phyloP scores from a whole-genome alignment of 257 asterid species.

The Scutellaria galericulata region DNA sequence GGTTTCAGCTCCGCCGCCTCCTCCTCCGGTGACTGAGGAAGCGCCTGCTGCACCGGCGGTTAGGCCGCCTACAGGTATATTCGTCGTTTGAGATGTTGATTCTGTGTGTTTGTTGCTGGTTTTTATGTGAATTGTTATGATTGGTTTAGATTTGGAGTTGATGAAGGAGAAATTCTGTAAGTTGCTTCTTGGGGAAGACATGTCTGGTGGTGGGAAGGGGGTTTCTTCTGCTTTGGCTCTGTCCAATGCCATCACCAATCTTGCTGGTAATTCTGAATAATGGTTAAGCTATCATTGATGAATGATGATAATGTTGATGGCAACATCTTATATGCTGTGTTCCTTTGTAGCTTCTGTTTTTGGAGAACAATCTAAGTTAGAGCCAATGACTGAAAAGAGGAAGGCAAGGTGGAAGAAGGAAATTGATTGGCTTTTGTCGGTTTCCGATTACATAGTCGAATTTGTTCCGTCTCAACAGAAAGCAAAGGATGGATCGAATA shows the following conservation, averaged over 20 bases:
- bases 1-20: not conserved
- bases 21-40: slow-evolving; percentile 40
- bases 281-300: not conserved
- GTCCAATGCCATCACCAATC: slow-evolving; percentile 89
- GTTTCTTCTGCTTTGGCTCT: slow-evolving; percentile 91
- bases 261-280: slow-evolving; percentile 56
- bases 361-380: slow-evolving; percentile 79
- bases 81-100: not conserved
- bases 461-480: slow-evolving; percentile 79
- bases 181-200: slow-evolving; percentile 88
- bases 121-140: slow-evolving; percentile 2
- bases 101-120: not conserved
- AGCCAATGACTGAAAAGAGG: slow-evolving; percentile 75
- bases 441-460: slow-evolving; percentile 84
- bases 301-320: not conserved
- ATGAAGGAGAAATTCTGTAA: slow-evolving; percentile 83
- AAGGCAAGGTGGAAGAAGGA: slow-evolving; percentile 86
- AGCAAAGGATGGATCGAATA: slow-evolving; percentile 67
- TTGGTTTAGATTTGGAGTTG: slow-evolving; percentile 60
- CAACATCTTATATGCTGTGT: not conserved
- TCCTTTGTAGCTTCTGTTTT: slow-evolving; percentile 76
- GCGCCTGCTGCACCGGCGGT: slow-evolving; percentile 30
- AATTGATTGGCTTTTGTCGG: slow-evolving; percentile 78
- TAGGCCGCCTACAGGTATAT: slow-evolving; percentile 47
- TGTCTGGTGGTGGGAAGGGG: slow-evolving; percentile 96